Evolutionary conservation across 116 monocot species (phyloP), one percentile per base, ranked within the genome.

Genomic region (Phalaenopsis hybrid): DNA sequence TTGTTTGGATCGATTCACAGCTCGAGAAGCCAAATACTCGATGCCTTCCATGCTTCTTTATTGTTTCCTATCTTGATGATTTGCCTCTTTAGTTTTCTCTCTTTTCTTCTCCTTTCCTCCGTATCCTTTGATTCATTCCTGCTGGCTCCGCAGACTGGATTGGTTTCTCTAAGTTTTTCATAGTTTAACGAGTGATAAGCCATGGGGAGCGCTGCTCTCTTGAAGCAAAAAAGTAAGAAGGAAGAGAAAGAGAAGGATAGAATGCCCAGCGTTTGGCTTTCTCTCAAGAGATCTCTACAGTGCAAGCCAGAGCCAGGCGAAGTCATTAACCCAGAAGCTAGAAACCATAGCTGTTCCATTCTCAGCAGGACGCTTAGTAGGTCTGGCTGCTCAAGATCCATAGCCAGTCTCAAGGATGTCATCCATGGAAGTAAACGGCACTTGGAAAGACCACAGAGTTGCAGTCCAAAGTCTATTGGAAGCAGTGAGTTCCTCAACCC

Each of bases 401-500:
- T 91, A 31, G 88, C 90, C 61, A 91, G 88, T 79, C 86, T 91
- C 46, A 86, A 80, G 33, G 90, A 91, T 76, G 90, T 91, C 57
- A 91, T 91, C 82, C 90, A 91, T 76, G 90, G 90, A 13, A 91
- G 90, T 84, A 91, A 88, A 65, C 80, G 90, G 57, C 88, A 88
- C 84, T 52, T 84, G 33, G 88, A 84, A 10, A 81, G 50, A 67
- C 85, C 88, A 12, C 81, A 81, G 11, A 91, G 85, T 58, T 94
- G 94, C 88, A 92, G 89, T 79, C 94, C 94, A 5, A 86, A 87
- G 78, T 94, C 94, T 52, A 92, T 89, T 13, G 92, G 92, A 5
- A 94, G 92, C 76, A 94, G 90, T 76, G 94, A 94, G 86, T 90
- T 94, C 82, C 77, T 92, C 15, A 92, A 94, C 78, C 94, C 94